These are phyloP conservation scores for Striga hermonthica DNA, from an alignment of 305 asterid genomes.

Conservation along the genomic window DNA sequence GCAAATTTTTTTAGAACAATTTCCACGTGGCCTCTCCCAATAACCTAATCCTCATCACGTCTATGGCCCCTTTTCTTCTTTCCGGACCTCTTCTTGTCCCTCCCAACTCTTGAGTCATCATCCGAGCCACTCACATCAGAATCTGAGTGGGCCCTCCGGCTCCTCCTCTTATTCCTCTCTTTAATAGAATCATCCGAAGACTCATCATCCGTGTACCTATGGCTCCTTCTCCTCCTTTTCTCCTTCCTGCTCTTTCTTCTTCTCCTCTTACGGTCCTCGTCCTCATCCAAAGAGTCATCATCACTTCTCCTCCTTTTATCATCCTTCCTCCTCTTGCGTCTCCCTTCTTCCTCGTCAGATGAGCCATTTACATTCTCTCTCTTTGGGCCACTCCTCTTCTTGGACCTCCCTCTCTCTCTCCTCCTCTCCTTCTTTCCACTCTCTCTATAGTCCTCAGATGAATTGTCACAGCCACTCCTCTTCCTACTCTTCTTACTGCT, in stretches of 20 bases:
- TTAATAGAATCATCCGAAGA: conserved; percentile 47
- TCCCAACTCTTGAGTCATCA: conserved; percentile 56
- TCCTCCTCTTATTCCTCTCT: conserved; percentile 38
- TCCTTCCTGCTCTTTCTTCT: conserved; percentile 56
- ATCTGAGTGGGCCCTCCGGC: conserved; percentile 47
- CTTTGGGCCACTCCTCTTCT: conserved; percentile 57
- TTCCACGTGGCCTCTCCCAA: not conserved
- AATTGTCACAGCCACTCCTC: conserved; percentile 46
- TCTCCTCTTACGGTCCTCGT: conserved; percentile 46
- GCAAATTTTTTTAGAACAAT: too few species aligned
- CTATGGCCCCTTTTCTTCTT: conserved; percentile 64
- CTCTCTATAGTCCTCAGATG: conserved; percentile 32
- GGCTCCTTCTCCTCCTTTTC: conserved; percentile 56
- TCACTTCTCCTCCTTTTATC: conserved; percentile 50
- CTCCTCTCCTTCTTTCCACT: too few species aligned
- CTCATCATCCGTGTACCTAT: conserved; percentile 26
- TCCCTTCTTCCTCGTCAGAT: conserved; percentile 55
- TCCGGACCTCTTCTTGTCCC: conserved; percentile 61
- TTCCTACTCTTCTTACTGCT: conserved; percentile 39
- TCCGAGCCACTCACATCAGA: conserved; percentile 56
- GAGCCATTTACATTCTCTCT: conserved; percentile 45
- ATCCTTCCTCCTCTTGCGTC: conserved; percentile 57
- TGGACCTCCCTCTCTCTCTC: conserved; percentile 61
- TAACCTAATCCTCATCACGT: conserved; percentile 40
- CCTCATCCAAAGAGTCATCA: conserved; percentile 52